Percentiles rank a stretch among this genome's conserved stretches.
phyloP scores from a whole-genome alignment of 108 stramenopile species.

The Licmophora abbreviata region DNA sequence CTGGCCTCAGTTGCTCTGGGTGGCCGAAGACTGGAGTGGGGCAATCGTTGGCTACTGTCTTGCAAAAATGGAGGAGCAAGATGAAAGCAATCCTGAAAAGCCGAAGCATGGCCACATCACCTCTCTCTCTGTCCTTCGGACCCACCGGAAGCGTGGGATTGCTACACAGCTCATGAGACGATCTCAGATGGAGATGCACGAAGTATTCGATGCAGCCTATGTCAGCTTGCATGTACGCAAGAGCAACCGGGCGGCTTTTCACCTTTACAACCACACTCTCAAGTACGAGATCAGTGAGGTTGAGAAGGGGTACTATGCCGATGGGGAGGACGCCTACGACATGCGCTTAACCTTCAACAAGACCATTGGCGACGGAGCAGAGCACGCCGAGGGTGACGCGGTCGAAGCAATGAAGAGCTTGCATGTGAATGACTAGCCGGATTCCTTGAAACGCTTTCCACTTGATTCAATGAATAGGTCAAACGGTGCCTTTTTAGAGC shows the following conservation, averaged over 20 bases:
- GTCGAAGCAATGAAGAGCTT: conserved; percentile 1
- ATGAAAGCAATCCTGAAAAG: conserved; percentile 52
- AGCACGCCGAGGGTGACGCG: conserved; percentile 4
- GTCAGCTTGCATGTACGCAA: conserved; percentile 96
- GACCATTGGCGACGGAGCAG: conserved; percentile 12
- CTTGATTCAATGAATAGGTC: no score
- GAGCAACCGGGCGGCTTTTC: conserved; percentile 95
- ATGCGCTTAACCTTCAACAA: conserved; percentile 78
- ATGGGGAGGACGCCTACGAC: conserved; percentile 99
- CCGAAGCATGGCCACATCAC: conserved; percentile 81
- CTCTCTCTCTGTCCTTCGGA: conserved; percentile 90
- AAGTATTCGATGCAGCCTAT: conserved; percentile 91
- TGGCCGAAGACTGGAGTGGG: conserved; percentile 90
- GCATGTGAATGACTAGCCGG: not conserved
- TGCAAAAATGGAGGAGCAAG: conserved; percentile 99
- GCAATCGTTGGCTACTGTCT: conserved; percentile 97
- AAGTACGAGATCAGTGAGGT: conserved; percentile 91
- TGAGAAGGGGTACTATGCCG: conserved; percentile 98
- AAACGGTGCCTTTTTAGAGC: no score
- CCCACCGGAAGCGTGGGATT: conserved; percentile 91
- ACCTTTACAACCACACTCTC: conserved; percentile 92
- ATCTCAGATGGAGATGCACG: conserved; percentile 86
- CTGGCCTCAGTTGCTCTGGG: conserved; percentile 98
- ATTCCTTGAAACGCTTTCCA: not conserved
- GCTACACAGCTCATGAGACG: conserved; percentile 89